These are phyloP conservation scores for Aspergillus sp. DNA, from an alignment of 2,329 filamentous ascomycete genomes.

Conservation along the genomic window DNA sequence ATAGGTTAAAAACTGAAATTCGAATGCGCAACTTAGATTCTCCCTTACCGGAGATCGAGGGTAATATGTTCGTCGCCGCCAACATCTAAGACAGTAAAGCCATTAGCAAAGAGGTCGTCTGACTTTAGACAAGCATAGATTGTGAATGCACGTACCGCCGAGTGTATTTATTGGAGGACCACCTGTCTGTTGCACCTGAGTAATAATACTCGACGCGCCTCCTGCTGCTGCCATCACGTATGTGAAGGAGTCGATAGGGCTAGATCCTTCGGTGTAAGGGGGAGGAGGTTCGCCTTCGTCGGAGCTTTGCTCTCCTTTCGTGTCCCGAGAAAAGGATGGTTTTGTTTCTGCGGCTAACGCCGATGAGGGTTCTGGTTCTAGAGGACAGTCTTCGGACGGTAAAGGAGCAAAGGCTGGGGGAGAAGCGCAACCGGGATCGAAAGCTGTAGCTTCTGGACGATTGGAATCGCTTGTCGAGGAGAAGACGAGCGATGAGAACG, in stretches of 20 bases:
- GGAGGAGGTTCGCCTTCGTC: slow-evolving; percentile 91
- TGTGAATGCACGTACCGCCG: slow-evolving; percentile 61
- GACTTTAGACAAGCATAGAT: not conserved
- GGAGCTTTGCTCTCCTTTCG: slow-evolving; percentile 69
- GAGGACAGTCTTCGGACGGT: slow-evolving; percentile 51
- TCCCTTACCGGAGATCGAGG: slow-evolving; percentile 83
- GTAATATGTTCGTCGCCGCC: slow-evolving; percentile 91
- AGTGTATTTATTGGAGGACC: slow-evolving; percentile 82
- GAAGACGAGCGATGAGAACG: slow-evolving; percentile 65
- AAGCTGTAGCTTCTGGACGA: slow-evolving; percentile 42
- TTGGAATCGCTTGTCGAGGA: slow-evolving; percentile 42
- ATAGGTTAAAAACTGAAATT: slow-evolving; percentile 15
- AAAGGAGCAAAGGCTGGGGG: slow-evolving; percentile 54
- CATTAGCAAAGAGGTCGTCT: slow-evolving; percentile 15
- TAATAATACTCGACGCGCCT: slow-evolving; percentile 97
- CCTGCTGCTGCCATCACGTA: slow-evolving; percentile 98
- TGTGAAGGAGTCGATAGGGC: slow-evolving; percentile 86
- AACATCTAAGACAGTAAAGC: slow-evolving; percentile 57
- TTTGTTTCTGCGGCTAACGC: slow-evolving; percentile 73
- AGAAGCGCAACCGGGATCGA: slow-evolving; percentile 49
- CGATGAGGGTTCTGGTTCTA: slow-evolving; percentile 45
- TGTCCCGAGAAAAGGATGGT: slow-evolving; percentile 76
- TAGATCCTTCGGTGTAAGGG: slow-evolving; percentile 90
- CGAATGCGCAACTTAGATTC: slow-evolving; percentile 12
- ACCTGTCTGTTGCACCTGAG: slow-evolving; percentile 93